Conservation (phyloP, 73 alveolate genomes). For the Tetrahymena borealis region DNA sequence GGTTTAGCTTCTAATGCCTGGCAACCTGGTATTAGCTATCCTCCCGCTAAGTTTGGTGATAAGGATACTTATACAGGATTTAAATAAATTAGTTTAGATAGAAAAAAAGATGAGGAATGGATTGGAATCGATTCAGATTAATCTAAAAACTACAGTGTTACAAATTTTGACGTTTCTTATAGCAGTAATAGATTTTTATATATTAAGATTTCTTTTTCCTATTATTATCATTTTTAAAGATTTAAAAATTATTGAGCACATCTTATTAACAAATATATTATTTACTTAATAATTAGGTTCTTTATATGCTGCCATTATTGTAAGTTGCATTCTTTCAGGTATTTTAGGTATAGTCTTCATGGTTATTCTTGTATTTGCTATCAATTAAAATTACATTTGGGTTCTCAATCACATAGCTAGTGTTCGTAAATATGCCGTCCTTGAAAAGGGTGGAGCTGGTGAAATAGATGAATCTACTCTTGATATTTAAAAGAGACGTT, state of each 20-base stretch:
- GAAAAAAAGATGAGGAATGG: constrained; percentile 31
- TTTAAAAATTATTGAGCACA: too few relatives aligned
- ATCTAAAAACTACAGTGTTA: not conserved
- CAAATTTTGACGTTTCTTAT: not conserved
- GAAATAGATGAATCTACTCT: not conserved
- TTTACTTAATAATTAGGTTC: too few relatives aligned
- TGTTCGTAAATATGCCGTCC: not conserved
- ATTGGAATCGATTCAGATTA: not conserved
- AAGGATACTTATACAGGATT: constrained; percentile 4
- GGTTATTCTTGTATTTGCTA: not conserved
- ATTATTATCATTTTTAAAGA: not conserved
- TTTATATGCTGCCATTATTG: not conserved
- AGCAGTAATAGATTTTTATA: not conserved
- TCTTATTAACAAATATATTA: too few relatives aligned
- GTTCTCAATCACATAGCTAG: not conserved
- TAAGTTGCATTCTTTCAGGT: not conserved
- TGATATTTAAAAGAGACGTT: not conserved
- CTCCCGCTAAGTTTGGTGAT: not conserved
- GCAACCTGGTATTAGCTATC: not conserved
- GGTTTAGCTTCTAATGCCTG: constrained; percentile 4
- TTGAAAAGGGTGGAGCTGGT: not conserved
- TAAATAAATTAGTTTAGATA: constrained; percentile 9
- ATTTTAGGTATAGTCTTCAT: not conserved
- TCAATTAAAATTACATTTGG: not conserved
- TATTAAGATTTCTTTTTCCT: not conserved